Percentiles rank a stretch among this genome's conserved stretches.
Evolutionary conservation across 139 green algal genomes (phyloP).

Genomic region (Coccomyxa sp.): DNA sequence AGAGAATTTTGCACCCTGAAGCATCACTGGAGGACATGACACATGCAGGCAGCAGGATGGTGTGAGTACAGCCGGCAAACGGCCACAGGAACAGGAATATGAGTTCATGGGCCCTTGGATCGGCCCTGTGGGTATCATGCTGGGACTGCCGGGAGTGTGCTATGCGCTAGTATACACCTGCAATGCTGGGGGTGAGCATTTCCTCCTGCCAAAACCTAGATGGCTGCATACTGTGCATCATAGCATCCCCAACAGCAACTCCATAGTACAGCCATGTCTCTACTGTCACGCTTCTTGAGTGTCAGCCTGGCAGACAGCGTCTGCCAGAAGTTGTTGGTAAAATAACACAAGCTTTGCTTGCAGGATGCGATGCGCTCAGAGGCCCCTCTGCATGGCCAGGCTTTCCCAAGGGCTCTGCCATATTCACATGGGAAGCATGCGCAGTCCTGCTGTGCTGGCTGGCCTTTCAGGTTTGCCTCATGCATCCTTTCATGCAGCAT

Average conservation of each 20-base stretch:
- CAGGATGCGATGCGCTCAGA: constrained; percentile 27
- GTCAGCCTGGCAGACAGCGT: too few species aligned
- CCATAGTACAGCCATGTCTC: too few species aligned
- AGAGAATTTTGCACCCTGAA: too few species aligned
- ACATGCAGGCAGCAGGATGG: background rate
- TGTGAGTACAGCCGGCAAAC: background rate
- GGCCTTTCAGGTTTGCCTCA: constrained; percentile 10
- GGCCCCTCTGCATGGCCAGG: constrained; percentile 10
- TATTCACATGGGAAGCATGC: constrained; percentile 57
- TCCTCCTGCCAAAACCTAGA: too few species aligned
- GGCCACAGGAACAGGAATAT: constrained; percentile 18
- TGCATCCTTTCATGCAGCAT: background rate
- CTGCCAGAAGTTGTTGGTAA: too few species aligned
- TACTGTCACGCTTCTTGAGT: too few species aligned
- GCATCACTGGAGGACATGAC: too few species aligned
- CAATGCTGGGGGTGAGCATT: too few species aligned
- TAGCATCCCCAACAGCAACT: too few species aligned
- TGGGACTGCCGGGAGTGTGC: constrained; percentile 51
- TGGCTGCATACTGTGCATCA: too few species aligned
- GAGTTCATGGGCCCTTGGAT: constrained; percentile 69
- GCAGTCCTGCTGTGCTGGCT: constrained; percentile 61
- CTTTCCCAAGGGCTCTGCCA: constrained; percentile 5
- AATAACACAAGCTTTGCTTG: too few species aligned
- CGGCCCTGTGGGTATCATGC: constrained; percentile 53
- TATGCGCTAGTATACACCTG: constrained; percentile 51